These are phyloP conservation scores for Cordyceps cicadae DNA, from an alignment of 2,329 filamentous ascomycete species.

Conservation along the genomic window DNA sequence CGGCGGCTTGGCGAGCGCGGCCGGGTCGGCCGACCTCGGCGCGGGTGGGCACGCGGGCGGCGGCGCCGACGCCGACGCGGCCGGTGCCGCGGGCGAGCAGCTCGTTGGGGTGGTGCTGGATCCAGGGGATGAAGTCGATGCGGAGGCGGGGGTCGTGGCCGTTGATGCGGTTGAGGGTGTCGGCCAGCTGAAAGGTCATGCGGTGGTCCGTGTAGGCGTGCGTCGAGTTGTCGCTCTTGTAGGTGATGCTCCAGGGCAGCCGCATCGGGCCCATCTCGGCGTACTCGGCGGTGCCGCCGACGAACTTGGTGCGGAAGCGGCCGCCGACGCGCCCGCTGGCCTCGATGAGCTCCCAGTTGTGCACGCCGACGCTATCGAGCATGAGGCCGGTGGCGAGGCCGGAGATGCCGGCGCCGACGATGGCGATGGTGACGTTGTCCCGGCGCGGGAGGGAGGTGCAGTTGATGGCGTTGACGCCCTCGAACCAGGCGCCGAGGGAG, in stretches of 20 bases:
- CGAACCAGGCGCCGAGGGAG: constrained; percentile 31
- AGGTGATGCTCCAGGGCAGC: constrained; percentile 31
- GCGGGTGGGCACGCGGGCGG: constrained; percentile 20
- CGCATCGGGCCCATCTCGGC: constrained; percentile 37
- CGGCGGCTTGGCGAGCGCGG: constrained; percentile 9
- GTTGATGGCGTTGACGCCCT: constrained; percentile 29
- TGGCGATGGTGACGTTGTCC: constrained; percentile 19
- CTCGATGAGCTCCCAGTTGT: constrained; percentile 37
- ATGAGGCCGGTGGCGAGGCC: constrained; percentile 20
- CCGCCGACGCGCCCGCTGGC: constrained; percentile 33
- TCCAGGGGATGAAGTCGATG: constrained; percentile 34
- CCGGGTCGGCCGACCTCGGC: constrained; percentile 18
- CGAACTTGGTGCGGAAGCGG: constrained; percentile 33
- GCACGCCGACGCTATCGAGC: constrained; percentile 34
- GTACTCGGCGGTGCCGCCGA: constrained; percentile 29
- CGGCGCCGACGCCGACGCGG: constrained; percentile 18
- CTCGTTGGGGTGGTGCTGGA: constrained; percentile 28
- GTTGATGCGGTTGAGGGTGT: constrained; percentile 33
- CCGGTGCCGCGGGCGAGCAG: constrained; percentile 12
- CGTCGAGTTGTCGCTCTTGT: constrained; percentile 32
- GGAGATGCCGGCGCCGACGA: constrained; percentile 32
- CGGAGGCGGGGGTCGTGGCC: constrained; percentile 20
- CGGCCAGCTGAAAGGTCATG: constrained; percentile 34
- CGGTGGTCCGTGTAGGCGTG: constrained; percentile 33
- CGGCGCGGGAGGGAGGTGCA: constrained; percentile 17